Base-by-base conservation (phyloP, 441 rosid genomes). In the Croton setiger region DNA sequence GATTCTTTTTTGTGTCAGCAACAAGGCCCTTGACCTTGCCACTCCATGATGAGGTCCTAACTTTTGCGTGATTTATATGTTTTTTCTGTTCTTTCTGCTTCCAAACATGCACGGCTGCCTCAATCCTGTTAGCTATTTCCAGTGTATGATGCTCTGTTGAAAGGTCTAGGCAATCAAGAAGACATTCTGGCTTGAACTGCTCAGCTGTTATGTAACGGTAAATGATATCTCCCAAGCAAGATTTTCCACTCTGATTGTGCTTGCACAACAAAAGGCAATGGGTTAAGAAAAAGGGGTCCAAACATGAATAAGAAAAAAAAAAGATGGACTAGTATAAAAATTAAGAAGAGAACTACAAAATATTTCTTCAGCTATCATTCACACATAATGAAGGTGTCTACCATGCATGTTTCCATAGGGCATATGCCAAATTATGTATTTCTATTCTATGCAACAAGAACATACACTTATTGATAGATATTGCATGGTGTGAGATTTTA, bases 1-100 rank as follows among this genome's bases (percentile, higher is more conserved):
- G 69, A 60, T 82, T 88, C 81, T 82, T 92, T 49, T 81, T 87
- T 14, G 71, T 48, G 78, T 84, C 93, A 18, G 85, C 78, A 70
- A 87, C 92, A 18, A 88, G 87, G 53, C 96, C 96, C 76, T 90
- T 90, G 41, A 94, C 98, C 84, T 95, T 95, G 73, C 96, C 96
- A 33, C 98, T 82, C 98, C 98, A 92, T 43, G 96, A 72, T 2
- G 87, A 74, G 56, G 75, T 91, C 85, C 69, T 87, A 39, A 41
- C 75, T 74, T 86, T 91, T 35, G 15, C 47, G 55, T 75, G 81
- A 66, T 77, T 85, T 21, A 63, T 54, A 45, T 70, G 85, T 60
- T 77, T 92, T 78, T 68, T 82, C 70, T 83, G 77, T 72, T 83
- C 86, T 79, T 87, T 92, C 80, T 80, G 88, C 84, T 83, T 88